Conservation (phyloP, 176 grass and related monocot genomes). For the Elaeis guineensis region DNA sequence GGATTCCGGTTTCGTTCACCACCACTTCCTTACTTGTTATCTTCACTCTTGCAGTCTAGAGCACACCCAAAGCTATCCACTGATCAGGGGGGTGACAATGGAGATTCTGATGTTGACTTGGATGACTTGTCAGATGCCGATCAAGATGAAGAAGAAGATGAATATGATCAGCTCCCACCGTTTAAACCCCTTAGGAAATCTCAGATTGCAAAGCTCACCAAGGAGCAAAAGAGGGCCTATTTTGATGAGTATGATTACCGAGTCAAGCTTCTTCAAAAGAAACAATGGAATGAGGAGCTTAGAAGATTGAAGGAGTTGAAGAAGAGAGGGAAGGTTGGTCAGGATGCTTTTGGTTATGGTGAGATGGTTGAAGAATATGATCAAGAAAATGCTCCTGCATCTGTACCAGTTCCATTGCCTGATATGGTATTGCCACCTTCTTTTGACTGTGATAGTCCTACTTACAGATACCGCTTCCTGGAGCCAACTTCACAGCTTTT, state of each 20-base stretch:
- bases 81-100: slow-evolving; percentile 32
- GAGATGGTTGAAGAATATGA: slow-evolving; percentile 32
- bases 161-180: slow-evolving; percentile 68
- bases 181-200: slow-evolving; percentile 82
- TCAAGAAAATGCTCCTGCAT: slow-evolving; percentile 15
- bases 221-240: slow-evolving; percentile 68
- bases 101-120: slow-evolving; percentile 40
- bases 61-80: slow-evolving; percentile 40
- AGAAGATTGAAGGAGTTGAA: slow-evolving; percentile 55
- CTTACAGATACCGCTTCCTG: slow-evolving; percentile 54
- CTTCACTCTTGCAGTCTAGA: slow-evolving; percentile 70
- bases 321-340: slow-evolving; percentile 16
- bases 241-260: slow-evolving; percentile 86
- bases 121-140: slow-evolving; percentile 41
- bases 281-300: slow-evolving; percentile 60
- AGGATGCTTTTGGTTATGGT: slow-evolving; percentile 27
- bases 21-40: slow-evolving; percentile 66
- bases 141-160: slow-evolving; percentile 48
- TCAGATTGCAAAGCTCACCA: slow-evolving; percentile 73
- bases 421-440: slow-evolving; percentile 80
- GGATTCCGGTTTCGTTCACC: slow-evolving; percentile 29
- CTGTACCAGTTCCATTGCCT: slow-evolving; percentile 40
- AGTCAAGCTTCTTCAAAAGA: slow-evolving; percentile 74
- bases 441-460: slow-evolving; percentile 81
- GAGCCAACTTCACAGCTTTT: slow-evolving; percentile 50